phyloP scores from a whole-genome alignment of 1,284 basidiomycete genomes.

The Malassezia sympodialis region DNA sequence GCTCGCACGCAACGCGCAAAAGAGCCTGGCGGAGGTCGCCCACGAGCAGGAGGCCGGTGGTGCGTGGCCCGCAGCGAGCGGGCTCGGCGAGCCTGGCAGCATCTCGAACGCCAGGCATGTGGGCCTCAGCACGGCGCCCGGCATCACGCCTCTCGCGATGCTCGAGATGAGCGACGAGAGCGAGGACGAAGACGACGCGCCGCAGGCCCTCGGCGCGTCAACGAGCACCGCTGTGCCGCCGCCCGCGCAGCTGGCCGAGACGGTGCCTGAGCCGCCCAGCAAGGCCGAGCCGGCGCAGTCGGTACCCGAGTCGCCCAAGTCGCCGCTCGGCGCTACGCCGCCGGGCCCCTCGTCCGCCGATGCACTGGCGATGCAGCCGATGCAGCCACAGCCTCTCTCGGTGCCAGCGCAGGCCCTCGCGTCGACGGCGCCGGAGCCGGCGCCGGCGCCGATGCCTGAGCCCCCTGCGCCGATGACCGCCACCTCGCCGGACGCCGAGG shows the following conservation, averaged over 20 bases:
- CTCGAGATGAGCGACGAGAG: slow-evolving; percentile 46
- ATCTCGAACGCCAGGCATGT: slow-evolving; percentile 3
- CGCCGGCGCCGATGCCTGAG: background rate
- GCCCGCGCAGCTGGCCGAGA: background rate
- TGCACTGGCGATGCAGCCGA: background rate
- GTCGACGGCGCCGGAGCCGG: background rate
- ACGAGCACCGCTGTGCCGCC: background rate
- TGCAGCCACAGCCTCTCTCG: background rate
- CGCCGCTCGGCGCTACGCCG: background rate
- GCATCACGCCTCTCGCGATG: slow-evolving; percentile 27
- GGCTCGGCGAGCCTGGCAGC: slow-evolving; percentile 1
- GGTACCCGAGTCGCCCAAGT: background rate
- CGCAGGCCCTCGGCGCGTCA: background rate
- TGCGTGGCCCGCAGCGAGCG: slow-evolving; percentile 19
- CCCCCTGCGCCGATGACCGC: background rate
- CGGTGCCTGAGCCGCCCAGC: background rate
- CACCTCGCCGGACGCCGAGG: background rate
- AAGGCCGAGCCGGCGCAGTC: background rate
- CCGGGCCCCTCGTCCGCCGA: background rate
- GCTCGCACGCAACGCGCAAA: slow-evolving; percentile 41
- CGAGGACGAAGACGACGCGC: slow-evolving; percentile 29
- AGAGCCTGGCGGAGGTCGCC: slow-evolving; percentile 28
- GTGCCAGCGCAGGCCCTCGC: background rate
- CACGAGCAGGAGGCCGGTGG: slow-evolving; percentile 29
- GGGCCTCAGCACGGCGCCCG: slow-evolving; percentile 1